Conservation (phyloP, 192 early-diverging fungal species). For the Coemansia aciculifera region DNA sequence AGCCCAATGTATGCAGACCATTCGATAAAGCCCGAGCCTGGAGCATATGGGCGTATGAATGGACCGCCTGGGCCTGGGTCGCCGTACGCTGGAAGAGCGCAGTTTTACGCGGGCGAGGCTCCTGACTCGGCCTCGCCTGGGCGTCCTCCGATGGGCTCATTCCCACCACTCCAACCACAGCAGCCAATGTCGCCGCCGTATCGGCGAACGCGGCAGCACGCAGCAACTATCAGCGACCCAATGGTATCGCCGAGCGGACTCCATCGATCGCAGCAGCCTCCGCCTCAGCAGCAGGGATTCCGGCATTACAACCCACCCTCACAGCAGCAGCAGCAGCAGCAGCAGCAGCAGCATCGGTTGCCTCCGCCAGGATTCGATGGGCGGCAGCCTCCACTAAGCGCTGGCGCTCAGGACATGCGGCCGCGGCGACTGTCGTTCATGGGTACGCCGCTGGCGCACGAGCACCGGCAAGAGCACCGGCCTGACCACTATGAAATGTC, state of each 20-base stretch:
- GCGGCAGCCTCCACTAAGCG: conserved; percentile 5
- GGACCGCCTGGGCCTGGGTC: conserved; percentile 11
- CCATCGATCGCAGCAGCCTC: conserved; percentile 15
- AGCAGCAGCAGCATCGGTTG: conserved; percentile 11
- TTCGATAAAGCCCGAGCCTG: conserved; percentile 1
- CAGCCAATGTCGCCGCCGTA: conserved; percentile 8
- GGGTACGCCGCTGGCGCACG: conserved; percentile 24
- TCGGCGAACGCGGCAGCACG: conserved; percentile 46
- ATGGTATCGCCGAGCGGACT: conserved; percentile 22
- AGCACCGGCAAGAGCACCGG: conserved; percentile 14
- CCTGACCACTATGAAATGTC: conserved; percentile 51
- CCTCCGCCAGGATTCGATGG: conserved; percentile 11
- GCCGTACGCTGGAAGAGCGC: conserved; percentile 14
- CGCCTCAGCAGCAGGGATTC: conserved; percentile 27
- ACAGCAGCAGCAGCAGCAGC: conserved; percentile 20
- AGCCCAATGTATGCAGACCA: conserved; percentile 20
- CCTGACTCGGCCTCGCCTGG: neutral
- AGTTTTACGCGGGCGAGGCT: neutral
- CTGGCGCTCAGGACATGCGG: conserved; percentile 21
- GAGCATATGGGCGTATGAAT: conserved; percentile 1
- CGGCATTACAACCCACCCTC: conserved; percentile 30
- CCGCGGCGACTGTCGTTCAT: conserved; percentile 47
- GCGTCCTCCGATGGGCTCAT: neutral
- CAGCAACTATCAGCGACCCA: conserved; percentile 52
- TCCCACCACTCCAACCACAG: conserved; percentile 8